Conservation (phyloP, 371 early-diverging fungal genomes). For the Cokeromyces recurvatus region DNA sequence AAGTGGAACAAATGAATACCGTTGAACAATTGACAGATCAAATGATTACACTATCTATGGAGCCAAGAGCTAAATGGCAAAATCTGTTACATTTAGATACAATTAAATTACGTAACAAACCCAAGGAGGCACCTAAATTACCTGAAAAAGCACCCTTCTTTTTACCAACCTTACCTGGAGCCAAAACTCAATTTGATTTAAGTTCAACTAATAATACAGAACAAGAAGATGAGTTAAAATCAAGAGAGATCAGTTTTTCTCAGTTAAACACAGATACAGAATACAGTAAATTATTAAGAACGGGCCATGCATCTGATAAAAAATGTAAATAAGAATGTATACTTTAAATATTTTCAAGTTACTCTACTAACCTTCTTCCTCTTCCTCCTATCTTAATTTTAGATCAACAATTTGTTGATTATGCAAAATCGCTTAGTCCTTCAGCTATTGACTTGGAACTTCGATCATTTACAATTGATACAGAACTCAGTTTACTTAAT, state of each 20-base stretch:
- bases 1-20: conserved; percentile 23
- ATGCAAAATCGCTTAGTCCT: conserved; percentile 71
- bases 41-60: conserved; percentile 80
- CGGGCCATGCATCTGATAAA: conserved; percentile 40
- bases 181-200: conserved; percentile 59
- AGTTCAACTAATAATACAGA: conserved; percentile 32
- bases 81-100: conserved; percentile 82
- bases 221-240: conserved; percentile 17
- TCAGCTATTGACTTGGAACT: conserved; percentile 85
- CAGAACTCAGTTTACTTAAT: conserved; percentile 49
- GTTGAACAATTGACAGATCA: conserved; percentile 69
- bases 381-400: no score
- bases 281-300: conserved; percentile 50
- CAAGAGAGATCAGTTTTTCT: conserved; percentile 36
- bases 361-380: no score
- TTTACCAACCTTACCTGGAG: conserved; percentile 74
- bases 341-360: background rate
- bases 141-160: conserved; percentile 94
- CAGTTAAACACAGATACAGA: conserved; percentile 54
- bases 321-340: conserved; percentile 46
- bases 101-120: conserved; percentile 92
- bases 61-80: conserved; percentile 88
- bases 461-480: conserved; percentile 65
- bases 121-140: conserved; percentile 80
- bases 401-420: conserved; percentile 50